Percentiles rank a stretch among this genome's conserved stretches.
phyloP scores from a whole-genome alignment of 805 yeast genomes.

The Suhomyces sp. region DNA sequence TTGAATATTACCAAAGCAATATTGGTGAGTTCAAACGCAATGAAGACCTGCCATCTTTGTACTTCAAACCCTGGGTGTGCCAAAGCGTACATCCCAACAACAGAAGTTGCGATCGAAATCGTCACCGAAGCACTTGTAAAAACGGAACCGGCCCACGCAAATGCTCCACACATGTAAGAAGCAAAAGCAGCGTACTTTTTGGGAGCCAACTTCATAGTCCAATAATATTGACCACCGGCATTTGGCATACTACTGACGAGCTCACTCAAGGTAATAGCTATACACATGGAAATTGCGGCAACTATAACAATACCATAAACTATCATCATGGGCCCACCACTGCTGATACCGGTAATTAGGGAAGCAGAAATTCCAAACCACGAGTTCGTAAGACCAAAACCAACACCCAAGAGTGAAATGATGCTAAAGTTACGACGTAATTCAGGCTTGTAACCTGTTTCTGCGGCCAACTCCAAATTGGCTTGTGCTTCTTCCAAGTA shows the following conservation, averaged over 20 bases:
- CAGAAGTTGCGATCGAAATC: constrained; percentile 49
- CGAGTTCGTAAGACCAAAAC: constrained; percentile 58
- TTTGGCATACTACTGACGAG: constrained; percentile 52
- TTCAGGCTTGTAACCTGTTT: constrained; percentile 29
- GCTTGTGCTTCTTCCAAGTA: constrained; percentile 19
- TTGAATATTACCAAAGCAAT: constrained; percentile 44
- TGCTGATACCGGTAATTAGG: constrained; percentile 50
- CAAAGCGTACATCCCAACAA: constrained; percentile 51
- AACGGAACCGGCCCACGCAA: constrained; percentile 60
- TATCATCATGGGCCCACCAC: constrained; percentile 59
- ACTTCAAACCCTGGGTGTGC: constrained; percentile 33
- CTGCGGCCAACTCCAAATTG: constrained; percentile 25
- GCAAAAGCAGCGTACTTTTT: constrained; percentile 44
- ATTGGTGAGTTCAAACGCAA: constrained; percentile 47
- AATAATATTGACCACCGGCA: constrained; percentile 59
- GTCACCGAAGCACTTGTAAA: constrained; percentile 63
- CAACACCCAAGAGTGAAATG: constrained; percentile 53
- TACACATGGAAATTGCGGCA: constrained; percentile 43
- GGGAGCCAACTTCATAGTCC: constrained; percentile 57
- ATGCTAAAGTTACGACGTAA: constrained; percentile 33
- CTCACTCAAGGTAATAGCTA: constrained; percentile 54
- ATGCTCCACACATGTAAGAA: constrained; percentile 59
- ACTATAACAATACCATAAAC: constrained; percentile 56
- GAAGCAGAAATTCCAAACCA: constrained; percentile 63
- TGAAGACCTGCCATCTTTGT: constrained; percentile 54